Base-by-base conservation (phyloP, 164 flowering plant genomes). In the Kalanchoe fedtschenkoi region DNA sequence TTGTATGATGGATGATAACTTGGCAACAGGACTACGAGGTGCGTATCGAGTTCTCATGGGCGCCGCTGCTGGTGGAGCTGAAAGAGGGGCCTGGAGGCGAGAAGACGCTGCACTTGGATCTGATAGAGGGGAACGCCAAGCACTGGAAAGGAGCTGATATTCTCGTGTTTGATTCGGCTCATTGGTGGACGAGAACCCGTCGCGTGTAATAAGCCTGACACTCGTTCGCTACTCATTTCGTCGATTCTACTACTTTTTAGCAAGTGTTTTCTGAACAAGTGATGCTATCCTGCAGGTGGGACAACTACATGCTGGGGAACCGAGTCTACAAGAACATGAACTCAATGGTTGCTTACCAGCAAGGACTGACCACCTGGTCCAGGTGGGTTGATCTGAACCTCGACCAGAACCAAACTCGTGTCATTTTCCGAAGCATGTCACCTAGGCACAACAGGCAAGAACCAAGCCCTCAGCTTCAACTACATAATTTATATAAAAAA, bases 361-460 rank as follows among this genome's bases (percentile, higher is more conserved):
- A 76, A 65, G 96, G 91, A 54, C 84, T 91, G 7, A 72, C 67
- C 6, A 86, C 96, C 62, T 91, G 96, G 97, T 89, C 97, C 28
- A 88, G 74, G 58, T 91, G 97, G 97, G 72, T 91, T 0, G 93
- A 88, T 61, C 26, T 81, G 28, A 91, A 86, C 60, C 77, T 91
- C 0, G 75, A 91, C 62, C 93, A 91, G 26, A 66, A 68, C 13
- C 65, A 58, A 66, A 83, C 87, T 21, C 71, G 67, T 60, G 88
- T 88, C 60, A 75, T 91, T 35, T 88, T 85, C 65, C 72, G 96
- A 58, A 88, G 84, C 79, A 74, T 91, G 76, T 91, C 96, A 5
- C 96, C 96, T 30, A 72, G 77, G 33, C 97, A 91, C 67, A 86
- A 88, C 82, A 83, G 88, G 91, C 81, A n/a, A n/a, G n/a, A n/a